phyloP scores from a whole-genome alignment of 2,329 filamentous ascomycete species.

The Monilinia vaccinii-corymbosi region DNA sequence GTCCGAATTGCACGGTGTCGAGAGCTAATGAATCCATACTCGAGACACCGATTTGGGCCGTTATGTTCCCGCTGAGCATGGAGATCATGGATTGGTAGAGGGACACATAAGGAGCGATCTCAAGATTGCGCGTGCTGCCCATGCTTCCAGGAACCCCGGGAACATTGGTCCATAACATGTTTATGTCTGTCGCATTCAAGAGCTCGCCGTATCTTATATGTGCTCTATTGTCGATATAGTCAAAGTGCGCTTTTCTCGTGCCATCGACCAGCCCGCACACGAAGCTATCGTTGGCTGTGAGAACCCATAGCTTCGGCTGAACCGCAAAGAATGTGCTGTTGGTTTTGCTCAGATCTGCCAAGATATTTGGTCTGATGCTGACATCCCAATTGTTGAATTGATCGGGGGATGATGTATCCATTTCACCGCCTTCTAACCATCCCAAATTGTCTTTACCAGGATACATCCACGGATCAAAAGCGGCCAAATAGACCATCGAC shows the following conservation, averaged over 20 bases:
- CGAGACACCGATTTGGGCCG: too few relatives aligned
- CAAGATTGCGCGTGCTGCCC: neutral
- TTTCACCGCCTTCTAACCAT: neutral
- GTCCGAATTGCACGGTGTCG: too few relatives aligned
- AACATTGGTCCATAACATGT: neutral
- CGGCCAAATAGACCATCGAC: neutral
- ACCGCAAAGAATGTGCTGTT: neutral
- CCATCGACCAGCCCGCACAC: neutral
- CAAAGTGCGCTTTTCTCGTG: neutral
- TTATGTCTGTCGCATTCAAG: neutral
- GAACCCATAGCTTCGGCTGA: neutral
- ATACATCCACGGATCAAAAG: neutral
- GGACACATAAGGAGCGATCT: neutral
- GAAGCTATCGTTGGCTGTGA: neutral
- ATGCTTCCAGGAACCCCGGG: neutral
- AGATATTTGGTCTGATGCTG: neutral
- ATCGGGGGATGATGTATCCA: neutral
- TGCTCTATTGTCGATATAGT: neutral
- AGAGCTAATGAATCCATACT: too few relatives aligned
- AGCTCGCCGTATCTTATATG: neutral
- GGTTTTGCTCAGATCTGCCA: neutral
- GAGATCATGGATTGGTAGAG: too few relatives aligned
- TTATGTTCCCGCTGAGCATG: too few relatives aligned
- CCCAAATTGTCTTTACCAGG: neutral
- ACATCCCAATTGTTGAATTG: neutral